Percentiles rank a stretch among this genome's conserved stretches.
Evolutionary conservation across 305 asterid genomes (phyloP).

Genomic region (Lippia alba): DNA sequence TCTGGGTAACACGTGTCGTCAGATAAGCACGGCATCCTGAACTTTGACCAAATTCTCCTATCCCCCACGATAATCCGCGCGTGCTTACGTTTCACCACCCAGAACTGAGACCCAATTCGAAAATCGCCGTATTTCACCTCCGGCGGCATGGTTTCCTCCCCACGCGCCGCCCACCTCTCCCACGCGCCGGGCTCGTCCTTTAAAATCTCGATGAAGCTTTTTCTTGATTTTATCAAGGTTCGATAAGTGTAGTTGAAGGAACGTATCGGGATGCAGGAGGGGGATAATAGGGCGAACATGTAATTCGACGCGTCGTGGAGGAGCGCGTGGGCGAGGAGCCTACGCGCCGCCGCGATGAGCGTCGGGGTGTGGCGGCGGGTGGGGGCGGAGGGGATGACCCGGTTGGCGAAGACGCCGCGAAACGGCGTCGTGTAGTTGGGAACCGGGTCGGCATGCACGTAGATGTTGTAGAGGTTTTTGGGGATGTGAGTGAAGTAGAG

Average conservation of each 20-base stretch:
- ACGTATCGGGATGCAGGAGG: conserved; percentile 70
- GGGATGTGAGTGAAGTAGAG: conserved; percentile 63
- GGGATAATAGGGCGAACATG: conserved; percentile 76
- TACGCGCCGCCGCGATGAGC: conserved; percentile 75
- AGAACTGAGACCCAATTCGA: conserved; percentile 92
- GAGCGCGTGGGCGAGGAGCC: conserved; percentile 74
- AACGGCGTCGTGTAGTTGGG: conserved; percentile 49
- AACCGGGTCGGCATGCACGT: conserved; percentile 73
- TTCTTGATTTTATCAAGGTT: conserved; percentile 40
- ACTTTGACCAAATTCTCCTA: conserved; percentile 70
- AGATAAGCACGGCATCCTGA: conserved; percentile 63
- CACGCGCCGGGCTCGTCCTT: conserved; percentile 69
- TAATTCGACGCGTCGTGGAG: conserved; percentile 67
- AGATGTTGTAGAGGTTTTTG: conserved; percentile 57
- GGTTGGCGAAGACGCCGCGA: conserved; percentile 59
- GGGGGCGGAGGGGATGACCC: conserved; percentile 60
- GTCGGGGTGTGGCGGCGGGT: conserved; percentile 78
- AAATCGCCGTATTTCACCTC: conserved; percentile 65
- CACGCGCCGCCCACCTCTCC: conserved; percentile 89
- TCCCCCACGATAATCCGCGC: conserved; percentile 65
- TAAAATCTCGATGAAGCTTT: conserved; percentile 73
- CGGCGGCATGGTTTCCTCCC: conserved; percentile 69
- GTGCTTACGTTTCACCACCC: conserved; percentile 65
- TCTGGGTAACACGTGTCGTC: conserved; percentile 82
- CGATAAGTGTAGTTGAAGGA: conserved; percentile 62